Conservation (phyloP, 2,329 filamentous ascomycete species). For the Phaeoacremonium minimum region DNA sequence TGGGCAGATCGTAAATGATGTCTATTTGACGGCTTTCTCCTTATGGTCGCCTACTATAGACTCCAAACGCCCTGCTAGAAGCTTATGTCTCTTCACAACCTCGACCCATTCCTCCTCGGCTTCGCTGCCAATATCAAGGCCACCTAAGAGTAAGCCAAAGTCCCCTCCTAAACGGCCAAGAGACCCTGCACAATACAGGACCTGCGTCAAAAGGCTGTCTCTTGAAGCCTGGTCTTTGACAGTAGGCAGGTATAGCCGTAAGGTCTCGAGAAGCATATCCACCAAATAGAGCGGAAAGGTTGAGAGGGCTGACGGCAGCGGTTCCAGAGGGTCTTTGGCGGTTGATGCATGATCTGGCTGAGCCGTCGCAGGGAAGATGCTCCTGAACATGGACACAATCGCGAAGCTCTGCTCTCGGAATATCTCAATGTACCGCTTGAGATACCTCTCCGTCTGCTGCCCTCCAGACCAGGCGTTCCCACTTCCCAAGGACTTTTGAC, state of each 20-base stretch:
- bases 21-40: no score
- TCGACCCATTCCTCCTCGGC: constrained; percentile 76
- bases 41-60: constrained; percentile 56
- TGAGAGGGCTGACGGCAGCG: constrained; percentile 70
- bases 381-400: constrained; percentile 91
- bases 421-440: constrained; percentile 95
- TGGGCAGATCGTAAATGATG: no score
- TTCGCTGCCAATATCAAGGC: constrained; percentile 37
- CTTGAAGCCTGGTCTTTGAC: constrained; percentile 74
- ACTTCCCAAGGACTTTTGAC: constrained; percentile 34
- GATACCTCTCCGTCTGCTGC: constrained; percentile 88
- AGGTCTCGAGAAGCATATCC: constrained; percentile 72
- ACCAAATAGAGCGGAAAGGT: constrained; percentile 84
- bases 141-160: constrained; percentile 83
- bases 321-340: constrained; percentile 39
- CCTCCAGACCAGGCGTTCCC: constrained; percentile 59
- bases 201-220: constrained; percentile 87
- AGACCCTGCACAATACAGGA: constrained; percentile 89
- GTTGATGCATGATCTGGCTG: constrained; percentile 5
- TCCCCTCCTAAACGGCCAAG: constrained; percentile 86
- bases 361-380: constrained; percentile 67
- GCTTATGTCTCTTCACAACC: constrained; percentile 80
- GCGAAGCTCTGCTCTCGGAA: constrained; percentile 97
- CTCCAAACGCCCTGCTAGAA: constrained; percentile 76
- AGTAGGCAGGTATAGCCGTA: constrained; percentile 73